These are phyloP conservation scores for Ophiocytium majus DNA, from an alignment of 352 stramenopile species.

Conservation along the genomic window DNA sequence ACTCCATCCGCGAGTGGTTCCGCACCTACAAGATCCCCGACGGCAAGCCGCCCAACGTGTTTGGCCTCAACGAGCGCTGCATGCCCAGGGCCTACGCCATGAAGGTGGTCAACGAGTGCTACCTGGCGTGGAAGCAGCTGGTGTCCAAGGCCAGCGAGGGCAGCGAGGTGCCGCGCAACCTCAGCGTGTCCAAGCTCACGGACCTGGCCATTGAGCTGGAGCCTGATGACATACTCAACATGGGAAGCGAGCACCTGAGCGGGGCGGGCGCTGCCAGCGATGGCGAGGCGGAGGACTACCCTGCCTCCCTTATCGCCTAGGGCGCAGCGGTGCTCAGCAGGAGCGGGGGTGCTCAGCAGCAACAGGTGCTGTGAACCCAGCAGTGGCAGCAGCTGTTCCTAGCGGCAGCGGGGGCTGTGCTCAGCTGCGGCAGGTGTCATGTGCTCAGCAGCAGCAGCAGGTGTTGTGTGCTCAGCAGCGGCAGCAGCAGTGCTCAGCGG, in stretches of 20 bases:
- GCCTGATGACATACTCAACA: slow-evolving; percentile 23
- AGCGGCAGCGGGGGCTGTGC: too few species aligned
- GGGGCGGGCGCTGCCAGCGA: not conserved
- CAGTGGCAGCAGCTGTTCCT: too few species aligned
- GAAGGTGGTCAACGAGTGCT: slow-evolving; percentile 71
- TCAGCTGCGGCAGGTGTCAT: too few species aligned
- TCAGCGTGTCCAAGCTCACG: slow-evolving; percentile 53
- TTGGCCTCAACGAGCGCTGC: slow-evolving; percentile 79
- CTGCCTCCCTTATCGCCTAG: slow-evolving; percentile 50
- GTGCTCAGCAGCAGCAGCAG: too few species aligned
- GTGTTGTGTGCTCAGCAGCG: too few species aligned
- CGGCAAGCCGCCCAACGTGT: slow-evolving; percentile 84
- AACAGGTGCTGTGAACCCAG: too few species aligned
- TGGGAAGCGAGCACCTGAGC: not conserved
- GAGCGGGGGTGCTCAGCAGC: too few species aligned
- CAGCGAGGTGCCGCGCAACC: slow-evolving; percentile 46
- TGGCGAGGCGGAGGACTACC: slow-evolving; percentile 34
- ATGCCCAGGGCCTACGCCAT: slow-evolving; percentile 80
- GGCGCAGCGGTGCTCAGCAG: too few species aligned
- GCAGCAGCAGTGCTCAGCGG: too few species aligned
- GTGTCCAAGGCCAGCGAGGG: slow-evolving; percentile 43
- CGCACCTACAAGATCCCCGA: slow-evolving; percentile 87
- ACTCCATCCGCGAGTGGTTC: slow-evolving; percentile 54
- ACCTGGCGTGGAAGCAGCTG: slow-evolving; percentile 49
- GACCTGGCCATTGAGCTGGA: slow-evolving; percentile 49